Percentiles rank a stretch among this genome's conserved stretches.
phyloP scores from a whole-genome alignment of 352 stramenopile genomes.

The Salisapilia sapeloensis region DNA sequence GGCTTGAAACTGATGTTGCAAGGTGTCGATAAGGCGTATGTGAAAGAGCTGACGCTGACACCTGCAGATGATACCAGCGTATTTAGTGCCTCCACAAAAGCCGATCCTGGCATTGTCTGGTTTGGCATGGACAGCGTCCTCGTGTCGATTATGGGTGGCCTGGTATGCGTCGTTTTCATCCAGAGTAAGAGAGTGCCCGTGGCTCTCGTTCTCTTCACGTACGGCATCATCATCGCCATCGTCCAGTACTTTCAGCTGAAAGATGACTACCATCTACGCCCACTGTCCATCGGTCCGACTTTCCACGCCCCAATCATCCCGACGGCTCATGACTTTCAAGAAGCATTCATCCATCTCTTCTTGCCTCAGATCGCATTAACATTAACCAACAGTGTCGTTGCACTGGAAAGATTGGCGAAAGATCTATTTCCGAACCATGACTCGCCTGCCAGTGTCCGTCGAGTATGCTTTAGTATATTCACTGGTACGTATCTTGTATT shows the following conservation, averaged over 20 bases:
- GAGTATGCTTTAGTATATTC: constrained; percentile 59
- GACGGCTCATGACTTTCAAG: constrained; percentile 27
- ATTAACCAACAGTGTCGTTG: constrained; percentile 86
- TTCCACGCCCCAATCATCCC: constrained; percentile 41
- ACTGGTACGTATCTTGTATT: no score
- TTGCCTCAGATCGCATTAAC: constrained; percentile 86
- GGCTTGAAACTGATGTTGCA: constrained; percentile 75
- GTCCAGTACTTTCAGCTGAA: constrained; percentile 33
- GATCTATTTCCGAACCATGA: constrained; percentile 79
- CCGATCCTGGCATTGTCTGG: constrained; percentile 16
- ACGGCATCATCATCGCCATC: constrained; percentile 41
- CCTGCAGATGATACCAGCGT: constrained; percentile 4
- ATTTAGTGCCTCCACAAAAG: constrained; percentile 10
- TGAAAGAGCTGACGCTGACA: constrained; percentile 14
- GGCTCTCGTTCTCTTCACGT: constrained; percentile 45
- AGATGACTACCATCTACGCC: constrained; percentile 29
- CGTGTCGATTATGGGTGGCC: constrained; percentile 43
- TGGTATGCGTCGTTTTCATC: constrained; percentile 56
- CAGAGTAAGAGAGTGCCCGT: constrained; percentile 39
- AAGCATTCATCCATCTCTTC: constrained; percentile 75
- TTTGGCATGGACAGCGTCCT: constrained; percentile 49
- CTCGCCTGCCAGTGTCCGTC: constrained; percentile 29
- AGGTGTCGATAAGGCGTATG: constrained; percentile 60
- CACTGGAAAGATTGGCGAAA: constrained; percentile 75
- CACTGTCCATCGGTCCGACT: constrained; percentile 27